Base-by-base conservation (phyloP, 352 stramenopile species). In the Phytopythium delawarense region DNA sequence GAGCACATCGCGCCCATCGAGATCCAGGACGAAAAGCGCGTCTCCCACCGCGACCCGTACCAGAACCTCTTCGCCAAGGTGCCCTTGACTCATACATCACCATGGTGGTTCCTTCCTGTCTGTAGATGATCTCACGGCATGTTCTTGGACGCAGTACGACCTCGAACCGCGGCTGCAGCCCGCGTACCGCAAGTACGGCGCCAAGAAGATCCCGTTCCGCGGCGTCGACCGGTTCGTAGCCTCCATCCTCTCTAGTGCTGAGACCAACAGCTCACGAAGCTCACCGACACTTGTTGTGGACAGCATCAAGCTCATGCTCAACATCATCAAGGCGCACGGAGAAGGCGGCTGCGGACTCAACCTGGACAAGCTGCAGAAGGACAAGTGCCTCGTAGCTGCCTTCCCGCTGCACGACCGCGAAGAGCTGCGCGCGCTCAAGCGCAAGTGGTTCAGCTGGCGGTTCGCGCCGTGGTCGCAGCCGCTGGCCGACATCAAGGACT, bases 31-130 rank as follows among this genome's bases (percentile, higher is more conserved):
- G 62, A 78, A 7, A 62, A 75, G 49, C 51, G 61, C 0, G 69
- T 89, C 34, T 86, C 83, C 13, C 68, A 76, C 30, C 80, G 83
- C 52, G 82, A 84, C 21, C 75, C 80, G 45, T 92, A 71, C 63
- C 53, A 89, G 59, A 89, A 89, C 61, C 67, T 92, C 37, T 92
- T 92, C 48, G 83, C 76, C 58, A 91, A 91, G 63, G 64, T 75
- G 11, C 34, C 34, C 34, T 81, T 2, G 8, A 2, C 35, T 11
- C 12, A 4, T 40, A 48, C 12, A 15, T 16, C 39, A 71, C 64
- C 58, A 77, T 78, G 34, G 46, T 67, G 6, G 18, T 42, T 39
- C 39, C 15, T 30, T 15, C 18, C 39, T 39, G 35, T n/a, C 6
- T 37, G 34, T 42, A 4, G 42, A 12, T 13, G 18, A 48, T 5